Conservation (phyloP, 2,329 filamentous ascomycete genomes). For the Botrytis porri region DNA sequence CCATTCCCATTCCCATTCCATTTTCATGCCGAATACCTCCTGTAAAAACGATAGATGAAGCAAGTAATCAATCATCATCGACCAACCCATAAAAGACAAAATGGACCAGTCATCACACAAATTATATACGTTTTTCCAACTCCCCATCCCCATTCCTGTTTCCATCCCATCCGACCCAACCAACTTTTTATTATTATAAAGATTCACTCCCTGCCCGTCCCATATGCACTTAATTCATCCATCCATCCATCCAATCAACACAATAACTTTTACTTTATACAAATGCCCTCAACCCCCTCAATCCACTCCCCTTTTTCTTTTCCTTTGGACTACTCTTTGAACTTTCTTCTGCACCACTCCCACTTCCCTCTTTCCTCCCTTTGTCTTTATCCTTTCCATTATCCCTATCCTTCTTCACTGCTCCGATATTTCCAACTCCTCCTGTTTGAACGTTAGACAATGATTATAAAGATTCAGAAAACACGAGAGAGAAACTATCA, state of each 20-base stretch:
- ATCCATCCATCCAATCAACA: constrained; percentile 1
- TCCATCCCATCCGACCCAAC: background rate
- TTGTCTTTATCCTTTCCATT: constrained; percentile 13
- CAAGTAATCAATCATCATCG: background rate
- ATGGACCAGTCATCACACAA: background rate
- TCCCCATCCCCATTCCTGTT: background rate
- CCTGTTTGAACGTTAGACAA: constrained; percentile 11
- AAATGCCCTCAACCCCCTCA: constrained; percentile 13
- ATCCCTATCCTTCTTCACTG: constrained; percentile 12
- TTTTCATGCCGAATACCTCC: background rate
- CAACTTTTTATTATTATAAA: constrained; percentile 1
- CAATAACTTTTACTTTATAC: constrained; percentile 12
- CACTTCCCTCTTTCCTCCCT: constrained; percentile 15
- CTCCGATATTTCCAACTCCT: constrained; percentile 15
- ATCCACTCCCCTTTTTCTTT: constrained; percentile 4
- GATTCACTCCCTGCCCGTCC: background rate
- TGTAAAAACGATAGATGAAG: background rate
- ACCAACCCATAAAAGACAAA: background rate
- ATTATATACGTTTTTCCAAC: constrained; percentile 14
- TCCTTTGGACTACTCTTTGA: constrained; percentile 14
- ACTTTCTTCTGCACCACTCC: constrained; percentile 26
- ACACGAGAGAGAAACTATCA: background rate
- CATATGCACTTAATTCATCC: constrained; percentile 2
- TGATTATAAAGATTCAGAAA: constrained; percentile 1
- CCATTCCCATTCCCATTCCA: background rate